These are phyloP conservation scores for Fistulifera solaris DNA, from an alignment of 108 stramenopile species.

Conservation along the genomic window DNA sequence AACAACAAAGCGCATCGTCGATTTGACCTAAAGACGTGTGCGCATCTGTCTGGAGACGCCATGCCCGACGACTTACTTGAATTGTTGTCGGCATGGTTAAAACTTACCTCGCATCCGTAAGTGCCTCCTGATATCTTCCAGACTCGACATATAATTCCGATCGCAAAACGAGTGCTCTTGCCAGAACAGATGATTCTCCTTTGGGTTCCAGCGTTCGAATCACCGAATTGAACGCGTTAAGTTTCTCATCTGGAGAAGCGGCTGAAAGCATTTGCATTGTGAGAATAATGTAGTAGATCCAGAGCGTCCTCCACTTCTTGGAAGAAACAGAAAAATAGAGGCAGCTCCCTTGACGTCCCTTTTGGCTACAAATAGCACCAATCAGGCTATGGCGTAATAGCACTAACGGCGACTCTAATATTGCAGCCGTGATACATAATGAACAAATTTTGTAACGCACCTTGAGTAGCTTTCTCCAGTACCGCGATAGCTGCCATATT, in stretches of 20 bases:
- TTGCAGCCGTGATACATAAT: no score
- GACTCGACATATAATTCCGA: not conserved
- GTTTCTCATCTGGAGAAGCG: not conserved
- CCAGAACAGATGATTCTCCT: not conserved
- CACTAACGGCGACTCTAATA: no score
- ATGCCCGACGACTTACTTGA: no score
- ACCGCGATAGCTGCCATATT: no score
- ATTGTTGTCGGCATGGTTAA: no score
- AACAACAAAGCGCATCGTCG: no score
- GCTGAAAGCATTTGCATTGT: not conserved
- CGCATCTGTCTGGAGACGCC: no score
- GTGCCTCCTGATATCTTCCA: not conserved
- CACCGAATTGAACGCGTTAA: not conserved
- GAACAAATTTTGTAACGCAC: no score
- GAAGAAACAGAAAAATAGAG: not conserved
- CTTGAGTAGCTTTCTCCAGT: no score
- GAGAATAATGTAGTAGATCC: slow-evolving; percentile 7
- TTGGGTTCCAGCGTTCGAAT: not conserved
- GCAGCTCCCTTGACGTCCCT: slow-evolving; percentile 5
- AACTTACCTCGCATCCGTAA: not conserved
- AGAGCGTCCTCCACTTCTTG: slow-evolving; percentile 2
- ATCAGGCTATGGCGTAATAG: slow-evolving; percentile 7
- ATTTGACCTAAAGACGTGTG: no score
- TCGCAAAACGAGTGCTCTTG: not conserved
- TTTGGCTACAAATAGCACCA: slow-evolving; percentile 12